phyloP scores from a whole-genome alignment of 2,329 filamentous ascomycete genomes.

The Remersonia thermophila region DNA sequence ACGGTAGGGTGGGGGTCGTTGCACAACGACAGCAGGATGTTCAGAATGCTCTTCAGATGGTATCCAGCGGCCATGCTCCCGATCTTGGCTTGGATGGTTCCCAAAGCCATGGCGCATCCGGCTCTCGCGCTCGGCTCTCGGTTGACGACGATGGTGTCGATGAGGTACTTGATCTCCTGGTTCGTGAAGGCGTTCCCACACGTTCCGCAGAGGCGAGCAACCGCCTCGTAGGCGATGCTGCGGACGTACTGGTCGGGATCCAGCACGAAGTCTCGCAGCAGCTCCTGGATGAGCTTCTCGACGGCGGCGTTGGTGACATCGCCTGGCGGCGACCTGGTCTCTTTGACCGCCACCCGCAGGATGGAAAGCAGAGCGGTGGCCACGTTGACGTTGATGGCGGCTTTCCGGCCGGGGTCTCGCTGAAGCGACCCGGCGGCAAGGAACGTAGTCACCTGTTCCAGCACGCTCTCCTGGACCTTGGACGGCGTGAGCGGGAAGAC shows the following conservation, averaged over 20 bases:
- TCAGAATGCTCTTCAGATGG: constrained; percentile 93
- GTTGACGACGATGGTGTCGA: constrained; percentile 90
- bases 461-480: constrained; percentile 88
- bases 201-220: constrained; percentile 71
- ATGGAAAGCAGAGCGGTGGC: constrained; percentile 69
- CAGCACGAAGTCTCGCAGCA: constrained; percentile 58
- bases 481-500: constrained; percentile 78
- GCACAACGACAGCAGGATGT: constrained; percentile 93
- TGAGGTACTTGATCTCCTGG: constrained; percentile 70
- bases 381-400: constrained; percentile 84
- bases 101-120: constrained; percentile 86
- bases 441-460: constrained; percentile 88
- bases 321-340: constrained; percentile 60
- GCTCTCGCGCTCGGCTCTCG: constrained; percentile 86
- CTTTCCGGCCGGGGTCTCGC: constrained; percentile 75
- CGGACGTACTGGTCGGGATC: constrained; percentile 79
- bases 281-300: constrained; percentile 73
- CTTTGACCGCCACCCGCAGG: constrained; percentile 72
- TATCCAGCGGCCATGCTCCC: constrained; percentile 96
- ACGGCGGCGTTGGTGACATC: constrained; percentile 63
- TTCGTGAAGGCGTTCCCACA: constrained; percentile 86
- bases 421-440: constrained; percentile 69
- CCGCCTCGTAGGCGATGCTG: constrained; percentile 68
- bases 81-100: constrained; percentile 86
- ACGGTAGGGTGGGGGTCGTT: constrained; percentile 92